Base-by-base conservation (phyloP, 805 yeast species). In the Sugiyamaella chiloensis region DNA sequence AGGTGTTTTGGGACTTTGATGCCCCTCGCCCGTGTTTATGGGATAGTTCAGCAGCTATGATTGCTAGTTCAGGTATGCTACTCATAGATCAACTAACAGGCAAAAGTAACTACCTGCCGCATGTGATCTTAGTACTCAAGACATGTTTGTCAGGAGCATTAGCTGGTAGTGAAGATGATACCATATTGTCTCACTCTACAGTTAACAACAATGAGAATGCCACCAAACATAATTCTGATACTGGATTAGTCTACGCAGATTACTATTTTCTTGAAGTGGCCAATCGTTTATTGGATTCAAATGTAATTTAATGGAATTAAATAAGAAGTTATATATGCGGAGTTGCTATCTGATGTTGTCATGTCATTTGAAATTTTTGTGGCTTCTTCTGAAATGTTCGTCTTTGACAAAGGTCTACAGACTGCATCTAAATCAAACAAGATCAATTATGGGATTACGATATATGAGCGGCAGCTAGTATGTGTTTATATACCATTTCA, bases 1-100 rank as follows among this genome's bases (percentile, higher is more conserved):
- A 60, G 2, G 62, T 61, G 7, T 54, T 53, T n/a, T 60, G 66
- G 66, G 65, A 62, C 42, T 62, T 62, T 47, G 61, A 57, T 50
- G 63, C 64, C 19, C 65, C 66, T 20, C 57, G 56, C n/a, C 48
- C 53, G 2, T 43, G 56, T n/a, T 47, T 45, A 31, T 55, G 57
- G 46, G 65, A 61, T 39, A 48, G 52, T 11, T 60, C 65, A 2
- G 63, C 65, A 2, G 64, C 55, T 6, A 60, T 60, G 64, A 53
- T 57, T 24, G 52, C 64, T 26, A 59, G 60, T 4, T 50, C 58
- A n/a, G 66, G 67, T 1, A 31, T 63, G 45, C 45, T 63, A 6
- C 44, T 48, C 12, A 55, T 63, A 8, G 55, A 52, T 35, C 53
- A 61, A 31, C 39, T 42, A 11, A 36, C 27, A 14, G 17, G 40